Evolutionary conservation across 164 flowering plant genomes (phyloP), one percentile per base, ranked within the genome.

Genomic region (Stephania cephalantha): DNA sequence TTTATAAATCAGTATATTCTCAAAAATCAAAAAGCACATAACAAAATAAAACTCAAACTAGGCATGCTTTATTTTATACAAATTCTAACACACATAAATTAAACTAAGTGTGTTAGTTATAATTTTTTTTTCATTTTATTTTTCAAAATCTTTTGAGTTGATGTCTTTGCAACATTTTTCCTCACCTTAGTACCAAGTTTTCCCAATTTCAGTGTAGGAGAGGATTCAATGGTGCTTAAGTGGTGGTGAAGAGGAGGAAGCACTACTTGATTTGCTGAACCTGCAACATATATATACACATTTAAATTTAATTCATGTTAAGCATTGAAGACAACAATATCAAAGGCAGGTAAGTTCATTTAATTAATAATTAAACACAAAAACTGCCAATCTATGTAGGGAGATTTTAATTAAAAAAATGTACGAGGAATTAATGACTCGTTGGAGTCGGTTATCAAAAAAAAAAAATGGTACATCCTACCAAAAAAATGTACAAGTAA

Each of bases 131-230:
- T 53, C 9, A 42, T 18, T 48, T 2, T 12, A 61, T 4, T 73
- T 63, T 68, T 68, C 46, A 68, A 17, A 15, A 31, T 68, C 46
- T 44, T 6, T 3, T 12, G 46, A 35, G 42, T 35, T 35, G 42
- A 44, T n/a, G 17, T n/a, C 42, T 17, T 69, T 50, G 6, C 17
- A 22, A n/a, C 22, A 71, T 42, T 31, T 76, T 29, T 78, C 85
- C 85, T 76, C 44, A 83, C 85, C 85, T 83, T 71, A 63, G 76
- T 64, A 44, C 48, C 31, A 35, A 55, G 13, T 15, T 55, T 30
- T 5, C 6, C 65, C 69, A 69, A 11, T 53, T 20, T 5, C 22
- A 12, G 35, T 7, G 46, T 35, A 48, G 66, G 71, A 30, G 70
- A 68, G 22, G 64, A 69, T 8, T 70, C 71, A 75, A 72, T 53